Evolutionary conservation across 2,329 filamentous ascomycete species (phyloP).

Genomic region (Monascus ruber): DNA sequence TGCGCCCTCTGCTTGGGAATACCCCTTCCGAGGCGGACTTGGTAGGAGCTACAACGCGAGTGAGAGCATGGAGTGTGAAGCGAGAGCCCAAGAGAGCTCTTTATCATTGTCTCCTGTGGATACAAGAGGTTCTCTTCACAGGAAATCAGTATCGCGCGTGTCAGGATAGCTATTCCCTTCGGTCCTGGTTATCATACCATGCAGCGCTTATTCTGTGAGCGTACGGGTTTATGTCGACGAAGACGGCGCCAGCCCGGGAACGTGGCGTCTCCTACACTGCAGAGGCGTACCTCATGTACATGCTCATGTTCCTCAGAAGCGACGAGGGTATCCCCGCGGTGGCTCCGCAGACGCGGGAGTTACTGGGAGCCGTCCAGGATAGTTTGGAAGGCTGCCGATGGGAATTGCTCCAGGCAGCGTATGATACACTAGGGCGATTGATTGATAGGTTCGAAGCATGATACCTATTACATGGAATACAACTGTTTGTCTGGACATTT

Average conservation of each 20-base stretch:
- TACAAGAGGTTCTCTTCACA: constrained; percentile 15
- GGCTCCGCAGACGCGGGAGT: constrained; percentile 8
- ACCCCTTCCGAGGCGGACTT: constrained; percentile 8
- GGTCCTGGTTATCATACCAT: constrained; percentile 16
- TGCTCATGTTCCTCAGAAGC: constrained; percentile 10
- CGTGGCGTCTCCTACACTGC: constrained; percentile 3
- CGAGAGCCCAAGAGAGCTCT: constrained; percentile 11
- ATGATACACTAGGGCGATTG: constrained; percentile 11
- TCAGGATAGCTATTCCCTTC: constrained; percentile 13
- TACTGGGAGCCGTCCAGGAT: constrained; percentile 10
- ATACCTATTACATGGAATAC: too few species aligned
- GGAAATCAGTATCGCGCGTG: constrained; percentile 8
- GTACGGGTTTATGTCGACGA: constrained; percentile 10
- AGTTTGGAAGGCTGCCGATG: constrained; percentile 13
- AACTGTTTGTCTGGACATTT: too few species aligned
- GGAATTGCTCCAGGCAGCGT: constrained; percentile 16
- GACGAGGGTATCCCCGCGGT: constrained; percentile 5
- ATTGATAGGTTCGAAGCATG: neutral
- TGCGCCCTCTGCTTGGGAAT: constrained; percentile 12
- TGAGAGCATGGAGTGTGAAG: constrained; percentile 12
- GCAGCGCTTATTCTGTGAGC: constrained; percentile 15
- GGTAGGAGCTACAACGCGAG: constrained; percentile 7
- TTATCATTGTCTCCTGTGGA: constrained; percentile 13
- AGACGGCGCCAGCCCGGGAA: constrained; percentile 1
- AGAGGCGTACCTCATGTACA: constrained; percentile 11